A percentile compares a stretch with the other conserved stretches of the same genome.
phyloP scores from a whole-genome alignment of 2,329 filamentous ascomycete species.

The Scedosporium apiospermum region DNA sequence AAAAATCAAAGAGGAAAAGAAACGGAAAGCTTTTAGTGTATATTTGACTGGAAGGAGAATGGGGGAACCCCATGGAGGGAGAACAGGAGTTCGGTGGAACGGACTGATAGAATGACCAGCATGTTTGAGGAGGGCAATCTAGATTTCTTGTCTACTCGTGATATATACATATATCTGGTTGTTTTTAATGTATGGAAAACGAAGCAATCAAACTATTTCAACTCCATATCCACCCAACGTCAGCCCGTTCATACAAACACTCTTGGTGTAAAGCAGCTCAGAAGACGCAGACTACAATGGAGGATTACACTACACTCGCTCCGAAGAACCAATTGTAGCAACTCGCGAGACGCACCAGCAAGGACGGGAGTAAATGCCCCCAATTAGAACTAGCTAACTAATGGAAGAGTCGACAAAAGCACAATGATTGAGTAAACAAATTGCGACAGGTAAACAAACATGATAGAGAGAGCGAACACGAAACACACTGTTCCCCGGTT shows the following conservation, averaged over 20 bases:
- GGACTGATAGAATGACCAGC: neutral
- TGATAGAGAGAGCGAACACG: neutral
- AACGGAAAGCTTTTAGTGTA: neutral
- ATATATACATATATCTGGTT: neutral
- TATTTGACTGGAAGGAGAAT: neutral
- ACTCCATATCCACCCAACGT: too few relatives aligned
- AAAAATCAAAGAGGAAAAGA: too few relatives aligned
- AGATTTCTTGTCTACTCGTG: neutral
- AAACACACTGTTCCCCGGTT: neutral
- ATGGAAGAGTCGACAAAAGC: neutral
- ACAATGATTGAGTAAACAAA: neutral
- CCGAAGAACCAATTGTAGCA: too few relatives aligned
- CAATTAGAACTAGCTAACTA: neutral
- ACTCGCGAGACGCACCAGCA: too few relatives aligned
- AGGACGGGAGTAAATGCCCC: neutral
- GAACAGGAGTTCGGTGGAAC: neutral
- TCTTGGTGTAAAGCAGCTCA: too few relatives aligned
- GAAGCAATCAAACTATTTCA: too few relatives aligned
- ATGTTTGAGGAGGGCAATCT: neutral
- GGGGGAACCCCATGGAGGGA: neutral
- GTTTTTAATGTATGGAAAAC: too few relatives aligned
- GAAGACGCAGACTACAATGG: too few relatives aligned
- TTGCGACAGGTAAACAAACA: neutral
- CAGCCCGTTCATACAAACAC: too few relatives aligned
- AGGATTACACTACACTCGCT: too few relatives aligned